Evolutionary conservation across 345 rosid species (phyloP).

Genomic region (Abelmoschus esculentus): DNA sequence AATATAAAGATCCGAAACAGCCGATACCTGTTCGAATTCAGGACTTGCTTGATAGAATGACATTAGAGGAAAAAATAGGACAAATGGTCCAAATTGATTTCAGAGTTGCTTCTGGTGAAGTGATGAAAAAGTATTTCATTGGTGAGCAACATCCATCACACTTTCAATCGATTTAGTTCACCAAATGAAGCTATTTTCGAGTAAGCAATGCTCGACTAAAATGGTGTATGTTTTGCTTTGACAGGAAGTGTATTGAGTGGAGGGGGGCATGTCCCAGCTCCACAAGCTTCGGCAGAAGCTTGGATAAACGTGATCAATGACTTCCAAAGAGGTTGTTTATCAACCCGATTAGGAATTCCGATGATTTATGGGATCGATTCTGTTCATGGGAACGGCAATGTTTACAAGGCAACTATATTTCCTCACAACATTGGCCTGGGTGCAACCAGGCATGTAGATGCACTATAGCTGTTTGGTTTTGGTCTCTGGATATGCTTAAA

Average conservation of each 20-base stretch:
- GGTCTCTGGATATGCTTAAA: neutral
- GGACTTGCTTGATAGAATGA: conserved; percentile 42
- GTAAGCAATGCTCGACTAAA: neutral
- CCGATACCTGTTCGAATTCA: conserved; percentile 31
- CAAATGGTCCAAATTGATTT: conserved; percentile 50
- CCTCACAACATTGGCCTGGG: conserved; percentile 90
- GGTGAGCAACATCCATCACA: conserved; percentile 28
- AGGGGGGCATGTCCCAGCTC: conserved; percentile 51
- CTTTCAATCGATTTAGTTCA: neutral
- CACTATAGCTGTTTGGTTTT: neutral
- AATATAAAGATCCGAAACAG: conserved; percentile 39
- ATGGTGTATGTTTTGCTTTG: neutral
- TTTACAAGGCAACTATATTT: conserved; percentile 76
- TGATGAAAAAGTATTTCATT: conserved; percentile 59
- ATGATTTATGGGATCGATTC: conserved; percentile 83
- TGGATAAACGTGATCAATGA: conserved; percentile 44
- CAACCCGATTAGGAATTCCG: conserved; percentile 75
- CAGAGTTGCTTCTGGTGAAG: conserved; percentile 18
- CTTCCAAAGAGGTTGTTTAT: conserved; percentile 44
- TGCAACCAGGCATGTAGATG: conserved; percentile 52
- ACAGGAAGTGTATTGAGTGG: conserved; percentile 64
- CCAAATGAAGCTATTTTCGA: neutral
- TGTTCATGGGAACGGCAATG: conserved; percentile 74
- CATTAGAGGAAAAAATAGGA: conserved; percentile 52
- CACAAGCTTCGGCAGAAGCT: conserved; percentile 33